phyloP scores from a whole-genome alignment of 139 green algal genomes.

The Chlamydomonas sp. region DNA sequence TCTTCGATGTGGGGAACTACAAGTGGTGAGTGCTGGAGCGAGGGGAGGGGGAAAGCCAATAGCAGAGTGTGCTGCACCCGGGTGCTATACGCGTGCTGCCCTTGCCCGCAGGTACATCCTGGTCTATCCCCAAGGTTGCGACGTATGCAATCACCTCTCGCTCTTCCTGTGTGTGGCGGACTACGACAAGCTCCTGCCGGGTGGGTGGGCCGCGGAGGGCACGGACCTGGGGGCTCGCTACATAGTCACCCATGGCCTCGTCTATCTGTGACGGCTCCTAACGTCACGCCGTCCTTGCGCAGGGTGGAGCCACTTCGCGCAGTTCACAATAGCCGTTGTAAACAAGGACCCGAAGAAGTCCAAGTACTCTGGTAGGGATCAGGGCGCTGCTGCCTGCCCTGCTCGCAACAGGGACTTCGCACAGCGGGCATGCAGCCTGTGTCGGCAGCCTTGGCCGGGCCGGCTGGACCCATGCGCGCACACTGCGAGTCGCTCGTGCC shows the following conservation, averaged over 20 bases:
- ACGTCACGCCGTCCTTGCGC: background rate
- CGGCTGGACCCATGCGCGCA: background rate
- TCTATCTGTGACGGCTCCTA: no score
- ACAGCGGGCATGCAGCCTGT: no score
- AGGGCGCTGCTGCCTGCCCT: constrained; percentile 11
- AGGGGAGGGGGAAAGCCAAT: background rate
- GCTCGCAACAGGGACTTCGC: background rate
- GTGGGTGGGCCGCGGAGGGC: constrained; percentile 43
- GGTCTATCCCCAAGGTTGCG: constrained; percentile 97
- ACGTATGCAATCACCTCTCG: constrained; percentile 98
- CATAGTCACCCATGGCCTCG: no score
- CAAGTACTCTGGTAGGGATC: constrained; percentile 90
- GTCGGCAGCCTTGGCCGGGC: no score
- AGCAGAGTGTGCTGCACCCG: background rate
- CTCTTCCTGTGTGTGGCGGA: constrained; percentile 99
- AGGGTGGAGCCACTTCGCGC: constrained; percentile 98
- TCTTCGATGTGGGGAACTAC: constrained; percentile 95
- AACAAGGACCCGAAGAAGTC: constrained; percentile 98
- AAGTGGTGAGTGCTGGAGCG: constrained; percentile 82
- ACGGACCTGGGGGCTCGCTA: no score
- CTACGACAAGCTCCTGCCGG: constrained; percentile 98
- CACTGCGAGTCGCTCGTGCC: background rate
- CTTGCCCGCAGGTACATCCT: constrained; percentile 91
- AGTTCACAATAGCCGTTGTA: constrained; percentile 99
- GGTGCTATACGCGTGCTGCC: background rate